Evolutionary conservation across 2,329 filamentous ascomycete species (phyloP), one percentile per base, ranked within the genome.

Genomic region (Truncatella angustata): DNA sequence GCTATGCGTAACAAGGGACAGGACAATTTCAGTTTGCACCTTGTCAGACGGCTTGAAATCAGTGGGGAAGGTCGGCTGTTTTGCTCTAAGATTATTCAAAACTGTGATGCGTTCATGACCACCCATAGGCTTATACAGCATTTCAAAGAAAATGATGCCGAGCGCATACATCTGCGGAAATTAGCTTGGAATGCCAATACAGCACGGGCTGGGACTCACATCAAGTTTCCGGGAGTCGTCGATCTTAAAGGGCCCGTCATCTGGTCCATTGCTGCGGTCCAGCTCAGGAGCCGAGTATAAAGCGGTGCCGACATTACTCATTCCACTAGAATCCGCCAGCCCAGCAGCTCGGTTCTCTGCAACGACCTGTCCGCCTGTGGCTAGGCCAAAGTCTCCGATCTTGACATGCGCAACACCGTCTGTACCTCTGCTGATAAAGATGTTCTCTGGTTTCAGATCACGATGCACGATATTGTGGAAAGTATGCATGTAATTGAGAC

Each of bases 111-210:
- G 79, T 60, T 87, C 79, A 82, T 87, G 86, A 4, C 83, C 84
- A 10, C 76, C 59, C 65, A 86, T 76, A 0, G 82, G 77, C 30
- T 76, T 71, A 58, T 86, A 92, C 63, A 89, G 95, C 94, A 99
- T 99, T 70, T 99, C 94, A 60, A 97, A 97, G 72, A 99, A 96
- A 52, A 99, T 97, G 57, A 99, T 89, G 0, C 94, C 94, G 37
- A 99, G 78, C 0, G 93, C 97, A 66, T 94, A 99, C 93, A 99
- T 97, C 80, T 85, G 5, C 0, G 6, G n/a, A 58, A 11, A 60
- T 50, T 54, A 44, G 14, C 12, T 23, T 39, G 6, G 2, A 20
- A 24, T 18, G 11, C n/a, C n/a, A n/a, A n/a, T n/a, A n/a, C n/a
- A n/a, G n/a, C n/a, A n/a, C n/a, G n/a, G n/a, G n/a, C n/a, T 14